Base-by-base conservation (phyloP, 345 rosid genomes). In the Arabis alpina region DNA sequence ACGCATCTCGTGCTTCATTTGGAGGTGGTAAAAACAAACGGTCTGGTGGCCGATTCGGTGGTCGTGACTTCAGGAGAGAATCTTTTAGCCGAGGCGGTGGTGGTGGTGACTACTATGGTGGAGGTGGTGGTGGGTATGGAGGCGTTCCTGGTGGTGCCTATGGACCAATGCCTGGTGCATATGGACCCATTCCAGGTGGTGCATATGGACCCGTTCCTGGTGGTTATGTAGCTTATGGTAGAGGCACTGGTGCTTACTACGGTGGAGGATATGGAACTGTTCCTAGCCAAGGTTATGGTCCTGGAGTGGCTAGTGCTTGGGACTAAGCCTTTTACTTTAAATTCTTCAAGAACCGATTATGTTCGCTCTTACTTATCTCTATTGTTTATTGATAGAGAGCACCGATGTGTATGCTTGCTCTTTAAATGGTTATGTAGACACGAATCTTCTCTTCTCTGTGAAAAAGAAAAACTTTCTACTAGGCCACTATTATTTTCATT, bases 41-140 rank as follows among this genome's bases (percentile, higher is more conserved):
- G 47, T 88, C 92, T 11, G 97, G 97, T 64, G 91, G 91, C 14
- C 83, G 96, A 56, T 93, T 88, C 36, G 96, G 98, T 55, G 96
- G 96, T 8, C 94, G 97, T 63, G 98, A 93, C 80, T 88, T 87
- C 72, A 80, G 98, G 39, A 85, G 87, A 68, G 98, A 93, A 2
- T 55, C 82, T 52, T 87, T 67, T 61, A 83, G 48, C 41, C 67
- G 89, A 74, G 90, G 96, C 1, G 66, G 82, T 11, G 75, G 79
- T 10, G 93, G 90, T 60, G 88, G 89, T 8, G 74, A 82, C 70
- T 78, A 82, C 74, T 81, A 83, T 15, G 73, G 90, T 63, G 88
- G 85, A 34, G 81, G 92, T 60, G 96, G 76, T 15, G 81, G 76
- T 15, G 81, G 96, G 5, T 84, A 87, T 63, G 98, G 89, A 3